phyloP scores from a whole-genome alignment of 2,329 filamentous ascomycete genomes.

The Karstenula rhodostoma region DNA sequence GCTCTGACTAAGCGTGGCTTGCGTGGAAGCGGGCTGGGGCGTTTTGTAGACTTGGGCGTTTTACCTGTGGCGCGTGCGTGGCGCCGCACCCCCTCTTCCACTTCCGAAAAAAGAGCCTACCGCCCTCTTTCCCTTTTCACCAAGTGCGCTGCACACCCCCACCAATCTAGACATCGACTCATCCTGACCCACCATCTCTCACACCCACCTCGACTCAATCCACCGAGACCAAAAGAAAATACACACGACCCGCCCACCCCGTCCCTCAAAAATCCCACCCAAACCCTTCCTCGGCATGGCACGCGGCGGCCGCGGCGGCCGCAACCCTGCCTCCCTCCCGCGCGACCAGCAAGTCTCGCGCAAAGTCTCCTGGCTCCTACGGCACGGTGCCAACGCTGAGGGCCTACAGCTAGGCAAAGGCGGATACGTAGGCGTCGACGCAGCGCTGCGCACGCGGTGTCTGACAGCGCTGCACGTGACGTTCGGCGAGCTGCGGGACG shows the following conservation, averaged over 20 bases:
- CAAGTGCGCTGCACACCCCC: neutral
- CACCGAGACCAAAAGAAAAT: neutral
- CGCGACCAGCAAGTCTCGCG: constrained; percentile 58
- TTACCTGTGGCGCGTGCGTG: neutral
- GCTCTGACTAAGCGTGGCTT: neutral
- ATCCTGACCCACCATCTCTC: neutral
- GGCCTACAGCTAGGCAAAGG: constrained; percentile 65
- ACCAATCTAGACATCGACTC: constrained; percentile 4
- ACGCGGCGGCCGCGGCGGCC: constrained; percentile 43
- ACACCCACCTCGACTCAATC: neutral
- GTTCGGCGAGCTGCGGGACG: constrained; percentile 73
- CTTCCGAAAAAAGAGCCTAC: neutral
- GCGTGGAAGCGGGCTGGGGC: neutral
- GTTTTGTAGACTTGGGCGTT: neutral
- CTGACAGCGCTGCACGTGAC: constrained; percentile 76
- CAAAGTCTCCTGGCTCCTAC: constrained; percentile 63
- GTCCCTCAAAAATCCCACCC: neutral
- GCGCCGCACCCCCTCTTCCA: neutral
- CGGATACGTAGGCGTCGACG: constrained; percentile 67
- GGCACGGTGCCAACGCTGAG: constrained; percentile 69
- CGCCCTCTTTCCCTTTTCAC: neutral
- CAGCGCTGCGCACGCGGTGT: constrained; percentile 66
- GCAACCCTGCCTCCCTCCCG: constrained; percentile 47
- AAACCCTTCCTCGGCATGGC: constrained; percentile 5
- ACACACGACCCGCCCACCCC: neutral